Conservation (phyloP, 768 basidiomycete genomes). For the Infundibulicybe gibba region DNA sequence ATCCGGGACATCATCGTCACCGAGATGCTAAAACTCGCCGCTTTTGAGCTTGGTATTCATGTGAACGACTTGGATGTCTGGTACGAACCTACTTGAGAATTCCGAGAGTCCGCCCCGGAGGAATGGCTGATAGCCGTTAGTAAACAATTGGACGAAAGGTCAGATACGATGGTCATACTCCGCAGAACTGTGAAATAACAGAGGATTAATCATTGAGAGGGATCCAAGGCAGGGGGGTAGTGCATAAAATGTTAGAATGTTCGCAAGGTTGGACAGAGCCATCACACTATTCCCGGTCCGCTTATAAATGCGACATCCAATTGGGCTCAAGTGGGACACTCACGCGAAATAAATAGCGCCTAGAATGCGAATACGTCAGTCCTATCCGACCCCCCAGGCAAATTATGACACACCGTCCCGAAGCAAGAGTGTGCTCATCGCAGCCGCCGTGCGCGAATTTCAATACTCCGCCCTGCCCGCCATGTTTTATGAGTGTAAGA, state of each 20-base stretch:
- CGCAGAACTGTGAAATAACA: no score
- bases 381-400: background rate
- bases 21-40: no score
- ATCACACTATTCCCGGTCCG: slow-evolving; percentile 42
- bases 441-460: slow-evolving; percentile 17
- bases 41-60: no score
- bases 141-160: no score
- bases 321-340: slow-evolving; percentile 14
- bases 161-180: no score
- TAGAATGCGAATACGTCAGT: slow-evolving; percentile 17
- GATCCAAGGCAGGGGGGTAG: no score
- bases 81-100: no score
- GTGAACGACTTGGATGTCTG: no score
- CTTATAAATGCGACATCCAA: background rate
- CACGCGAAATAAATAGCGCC: slow-evolving; percentile 57
- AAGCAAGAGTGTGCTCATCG: slow-evolving; percentile 38
- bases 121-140: no score
- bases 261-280: slow-evolving; percentile 45
- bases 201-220: no score
- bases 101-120: no score
- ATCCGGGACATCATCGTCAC: no score
- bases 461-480: slow-evolving; percentile 22
- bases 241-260: slow-evolving; percentile 29
- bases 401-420: slow-evolving; percentile 42
- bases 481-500: slow-evolving; percentile 44